Evolutionary conservation across 495 filamentous ascomycete species (phyloP).

Genomic region (Letharia lupina): DNA sequence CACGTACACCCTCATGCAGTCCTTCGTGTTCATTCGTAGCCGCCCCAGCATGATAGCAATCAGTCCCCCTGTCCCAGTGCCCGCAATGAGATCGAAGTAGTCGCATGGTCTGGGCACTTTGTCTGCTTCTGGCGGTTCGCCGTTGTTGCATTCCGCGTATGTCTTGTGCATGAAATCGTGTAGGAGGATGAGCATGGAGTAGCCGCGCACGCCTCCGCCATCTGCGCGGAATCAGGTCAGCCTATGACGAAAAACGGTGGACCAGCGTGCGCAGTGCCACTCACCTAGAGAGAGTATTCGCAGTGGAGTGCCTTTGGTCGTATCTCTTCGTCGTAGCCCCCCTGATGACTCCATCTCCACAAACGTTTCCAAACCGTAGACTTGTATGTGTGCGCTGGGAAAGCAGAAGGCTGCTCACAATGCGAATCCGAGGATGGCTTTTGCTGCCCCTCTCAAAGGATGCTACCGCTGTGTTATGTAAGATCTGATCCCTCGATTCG

Average conservation of each 20-base stretch:
- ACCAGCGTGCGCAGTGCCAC: conserved; percentile 25
- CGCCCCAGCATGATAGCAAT: conserved; percentile 96
- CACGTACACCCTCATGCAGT: conserved; percentile 92
- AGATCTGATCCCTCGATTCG: neutral
- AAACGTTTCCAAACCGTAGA: neutral
- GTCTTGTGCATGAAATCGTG: conserved; percentile 94
- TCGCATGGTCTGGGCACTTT: conserved; percentile 97
- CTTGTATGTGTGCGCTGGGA: neutral
- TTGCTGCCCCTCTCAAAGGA: neutral
- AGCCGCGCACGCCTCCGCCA: conserved; percentile 92
- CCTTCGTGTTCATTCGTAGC: conserved; percentile 84
- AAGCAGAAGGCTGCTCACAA: neutral
- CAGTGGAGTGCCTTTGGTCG: conserved; percentile 86
- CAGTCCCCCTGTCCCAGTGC: conserved; percentile 88
- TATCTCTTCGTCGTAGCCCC: conserved; percentile 68
- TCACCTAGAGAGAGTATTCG: conserved; percentile 84
- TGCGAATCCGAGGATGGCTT: neutral
- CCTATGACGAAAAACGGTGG: neutral
- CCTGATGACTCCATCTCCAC: conserved; percentile 17
- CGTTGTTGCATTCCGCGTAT: conserved; percentile 78
- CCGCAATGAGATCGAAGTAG: conserved; percentile 93
- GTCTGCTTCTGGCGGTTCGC: conserved; percentile 69
- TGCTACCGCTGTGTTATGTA: neutral
- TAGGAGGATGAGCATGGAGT: conserved; percentile 91
- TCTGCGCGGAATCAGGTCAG: conserved; percentile 42